Base-by-base conservation (phyloP, 352 stramenopile genomes). In the Phytophthora podocarpi region DNA sequence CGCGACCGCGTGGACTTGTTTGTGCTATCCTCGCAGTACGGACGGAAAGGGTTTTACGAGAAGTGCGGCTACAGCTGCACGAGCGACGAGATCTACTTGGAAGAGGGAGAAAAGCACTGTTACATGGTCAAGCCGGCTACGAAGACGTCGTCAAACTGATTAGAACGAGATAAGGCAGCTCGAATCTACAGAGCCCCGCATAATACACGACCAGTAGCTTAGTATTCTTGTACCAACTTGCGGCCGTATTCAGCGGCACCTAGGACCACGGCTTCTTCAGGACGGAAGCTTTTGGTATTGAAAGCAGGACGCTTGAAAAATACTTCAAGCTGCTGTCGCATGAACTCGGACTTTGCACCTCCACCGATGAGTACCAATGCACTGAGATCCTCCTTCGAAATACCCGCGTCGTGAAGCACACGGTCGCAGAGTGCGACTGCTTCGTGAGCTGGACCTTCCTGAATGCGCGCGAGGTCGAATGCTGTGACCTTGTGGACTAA, bases 1-100 rank as follows among this genome's bases (percentile, higher is more conserved):
- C 66, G 57, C 1, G 52, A 73, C 34, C 62, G 73, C 15, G 74
- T 74, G 5, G 78, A 88, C 30, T 37, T 37, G 43, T 83, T 80
- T 24, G 52, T 65, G 40, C 61, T 91, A n/a, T 85, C 74, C 10
- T 74, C 82, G 36, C 78, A 89, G 43, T 78, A 73, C 28, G 62
- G 70, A 66, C 85, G 83, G 59, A 75, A 76, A 31, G 76, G 48
- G 1, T 91, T 91, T 59, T 91, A 90, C 49, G 74, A 80, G 39
- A 86, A 85, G 47, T 90, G 82, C 34, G 82, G 82, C 24, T 91
- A 90, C 62, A 50, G 49, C 20, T 78, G 65, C 43, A 13, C 64
- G 7, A 85, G 41, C 16, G 74, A 81, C 43, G 78, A 87, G 39
- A 68, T 86, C 7, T 85, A 85, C 36, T 30, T 87, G 12, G 78